Conservation (phyloP, 1,284 basidiomycete genomes). For the Somion occarium region DNA sequence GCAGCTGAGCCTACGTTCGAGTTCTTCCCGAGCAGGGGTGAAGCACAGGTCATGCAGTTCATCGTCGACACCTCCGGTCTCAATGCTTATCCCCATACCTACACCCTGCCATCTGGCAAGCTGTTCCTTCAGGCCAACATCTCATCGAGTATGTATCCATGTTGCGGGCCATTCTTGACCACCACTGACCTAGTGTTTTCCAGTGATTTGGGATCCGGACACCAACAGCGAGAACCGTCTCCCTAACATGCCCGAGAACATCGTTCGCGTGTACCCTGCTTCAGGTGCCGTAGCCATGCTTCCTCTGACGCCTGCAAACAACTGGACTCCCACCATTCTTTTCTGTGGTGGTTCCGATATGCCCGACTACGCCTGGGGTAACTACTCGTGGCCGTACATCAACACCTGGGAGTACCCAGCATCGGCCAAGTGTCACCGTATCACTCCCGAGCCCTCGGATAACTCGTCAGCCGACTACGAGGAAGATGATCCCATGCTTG, state of each 20-base stretch:
- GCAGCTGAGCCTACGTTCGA: conserved; percentile 70
- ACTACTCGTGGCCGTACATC: conserved; percentile 64
- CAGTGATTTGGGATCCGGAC: conserved; percentile 61
- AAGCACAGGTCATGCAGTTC: conserved; percentile 69
- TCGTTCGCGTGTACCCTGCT: conserved; percentile 88
- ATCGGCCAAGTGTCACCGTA: conserved; percentile 62
- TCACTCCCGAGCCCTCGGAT: conserved; percentile 77
- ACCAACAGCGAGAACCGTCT: conserved; percentile 58
- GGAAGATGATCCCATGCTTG: conserved; percentile 73
- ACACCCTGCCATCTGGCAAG: conserved; percentile 80
- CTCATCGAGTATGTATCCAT: conserved; percentile 59
- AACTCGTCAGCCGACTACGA: conserved; percentile 48
- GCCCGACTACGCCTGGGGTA: conserved; percentile 65
- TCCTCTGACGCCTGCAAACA: conserved; percentile 85
- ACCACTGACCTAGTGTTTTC: conserved; percentile 1
- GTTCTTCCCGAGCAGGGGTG: conserved; percentile 70
- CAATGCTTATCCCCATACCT: conserved; percentile 87
- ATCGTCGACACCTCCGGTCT: conserved; percentile 81
- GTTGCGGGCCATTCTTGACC: conserved; percentile 13
- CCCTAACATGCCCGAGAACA: conserved; percentile 58
- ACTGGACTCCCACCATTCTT: conserved; percentile 80
- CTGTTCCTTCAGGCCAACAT: conserved; percentile 83
- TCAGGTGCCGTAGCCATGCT: conserved; percentile 89
- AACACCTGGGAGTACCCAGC: conserved; percentile 65
- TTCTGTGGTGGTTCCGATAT: conserved; percentile 89